A percentile compares a stretch with the other conserved stretches of the same genome.
Evolutionary conservation across 1,139 yeast species (phyloP).

Genomic region (Saccharomyces hybrid): DNA sequence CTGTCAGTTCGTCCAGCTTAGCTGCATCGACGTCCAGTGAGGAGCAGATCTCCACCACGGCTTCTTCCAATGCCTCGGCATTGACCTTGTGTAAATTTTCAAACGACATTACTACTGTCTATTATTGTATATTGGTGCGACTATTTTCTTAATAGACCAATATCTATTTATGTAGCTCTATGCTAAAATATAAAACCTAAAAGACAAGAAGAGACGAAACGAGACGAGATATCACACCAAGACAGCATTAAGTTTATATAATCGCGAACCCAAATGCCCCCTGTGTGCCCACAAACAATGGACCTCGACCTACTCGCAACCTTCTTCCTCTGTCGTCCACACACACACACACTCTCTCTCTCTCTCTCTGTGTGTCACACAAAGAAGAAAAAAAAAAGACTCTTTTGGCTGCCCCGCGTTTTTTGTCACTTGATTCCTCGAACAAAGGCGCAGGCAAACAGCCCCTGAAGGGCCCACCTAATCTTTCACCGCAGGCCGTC

Average conservation of each 20-base stretch:
- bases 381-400: background rate
- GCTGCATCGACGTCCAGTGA: slow-evolving; percentile 51
- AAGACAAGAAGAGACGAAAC: background rate
- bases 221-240: background rate
- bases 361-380: background rate
- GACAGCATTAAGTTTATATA: background rate
- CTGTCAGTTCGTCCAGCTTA: slow-evolving; percentile 50
- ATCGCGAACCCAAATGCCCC: background rate
- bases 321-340: slow-evolving; percentile 2
- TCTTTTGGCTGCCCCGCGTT: background rate
- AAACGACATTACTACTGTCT: slow-evolving; percentile 21
- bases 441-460: background rate
- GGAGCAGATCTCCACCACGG: slow-evolving; percentile 43
- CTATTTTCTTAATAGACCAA: background rate
- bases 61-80: slow-evolving; percentile 22
- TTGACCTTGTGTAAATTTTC: slow-evolving; percentile 24
- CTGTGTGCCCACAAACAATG: background rate
- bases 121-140: background rate
- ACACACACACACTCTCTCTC: slow-evolving; percentile 2
- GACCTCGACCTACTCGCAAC: background rate
- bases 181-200: background rate
- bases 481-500: too few species aligned
- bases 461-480: background rate
- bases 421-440: background rate
- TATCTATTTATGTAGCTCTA: background rate